phyloP scores from a whole-genome alignment of 1,284 basidiomycete genomes.

The Golubevia sp. region DNA sequence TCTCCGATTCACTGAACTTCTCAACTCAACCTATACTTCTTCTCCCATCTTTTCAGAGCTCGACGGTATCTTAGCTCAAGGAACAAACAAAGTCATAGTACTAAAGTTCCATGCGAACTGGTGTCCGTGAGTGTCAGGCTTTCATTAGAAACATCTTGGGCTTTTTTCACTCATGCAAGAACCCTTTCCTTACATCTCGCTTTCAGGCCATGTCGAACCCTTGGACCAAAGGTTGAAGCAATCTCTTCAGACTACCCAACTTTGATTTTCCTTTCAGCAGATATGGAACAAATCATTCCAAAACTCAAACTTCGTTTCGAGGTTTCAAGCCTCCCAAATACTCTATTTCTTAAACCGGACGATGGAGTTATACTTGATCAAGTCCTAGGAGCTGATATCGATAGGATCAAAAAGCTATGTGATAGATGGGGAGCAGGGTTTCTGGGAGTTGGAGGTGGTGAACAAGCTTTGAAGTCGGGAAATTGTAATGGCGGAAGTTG shows the following conservation, averaged over 20 bases:
- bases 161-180: neutral
- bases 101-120: too few relatives aligned
- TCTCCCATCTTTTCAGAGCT: too few relatives aligned
- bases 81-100: too few relatives aligned
- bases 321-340: neutral
- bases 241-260: neutral
- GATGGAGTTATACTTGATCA: neutral
- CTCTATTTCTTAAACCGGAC: neutral
- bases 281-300: neutral
- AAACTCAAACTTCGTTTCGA: neutral
- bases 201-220: neutral
- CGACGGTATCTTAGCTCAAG: too few relatives aligned
- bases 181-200: neutral
- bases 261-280: neutral
- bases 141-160: neutral
- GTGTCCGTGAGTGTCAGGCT: neutral
- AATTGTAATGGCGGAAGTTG: too few relatives aligned
- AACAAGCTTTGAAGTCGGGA: too few relatives aligned
- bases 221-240: neutral
- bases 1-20: too few relatives aligned
- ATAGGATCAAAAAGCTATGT: neutral
- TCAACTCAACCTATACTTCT: too few relatives aligned
- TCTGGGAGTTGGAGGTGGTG: neutral
- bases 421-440: neutral
- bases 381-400: neutral